A percentile compares a stretch with the other conserved stretches of the same genome.
Evolutionary conservation across 352 stramenopile species (phyloP).

Genomic region (Sclerospora graminicola): DNA sequence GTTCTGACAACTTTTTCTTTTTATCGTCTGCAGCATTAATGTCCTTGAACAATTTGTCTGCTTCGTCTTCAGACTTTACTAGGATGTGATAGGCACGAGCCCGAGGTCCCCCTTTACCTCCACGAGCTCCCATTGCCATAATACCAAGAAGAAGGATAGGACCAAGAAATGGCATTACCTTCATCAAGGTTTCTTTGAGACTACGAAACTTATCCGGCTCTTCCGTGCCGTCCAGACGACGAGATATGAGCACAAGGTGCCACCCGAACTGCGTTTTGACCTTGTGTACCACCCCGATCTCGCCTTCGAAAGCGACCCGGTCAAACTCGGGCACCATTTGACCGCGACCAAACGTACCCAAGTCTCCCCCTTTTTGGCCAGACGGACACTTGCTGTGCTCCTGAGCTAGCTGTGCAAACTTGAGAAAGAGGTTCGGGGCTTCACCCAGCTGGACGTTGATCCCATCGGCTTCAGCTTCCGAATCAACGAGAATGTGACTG

Average conservation of each 20-base stretch:
- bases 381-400: constrained; percentile 68
- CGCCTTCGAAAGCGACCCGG: constrained; percentile 58
- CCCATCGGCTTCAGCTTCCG: constrained; percentile 49
- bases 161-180: constrained; percentile 40
- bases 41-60: constrained; percentile 45
- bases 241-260: constrained; percentile 51
- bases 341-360: constrained; percentile 56
- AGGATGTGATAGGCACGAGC: constrained; percentile 56
- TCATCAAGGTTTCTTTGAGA: constrained; percentile 25
- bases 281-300: constrained; percentile 37
- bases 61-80: constrained; percentile 40
- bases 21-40: constrained; percentile 41
- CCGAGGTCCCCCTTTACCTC: constrained; percentile 16
- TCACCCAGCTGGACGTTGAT: constrained; percentile 41
- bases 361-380: constrained; percentile 39
- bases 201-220: constrained; percentile 24
- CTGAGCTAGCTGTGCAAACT: constrained; percentile 57
- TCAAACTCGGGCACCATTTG: constrained; percentile 76
- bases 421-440: constrained; percentile 39
- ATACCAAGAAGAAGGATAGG: constrained; percentile 43
- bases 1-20: constrained; percentile 42
- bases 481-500: constrained; percentile 76
- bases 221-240: constrained; percentile 35
- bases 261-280: constrained; percentile 75
- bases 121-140: constrained; percentile 28